phyloP scores from a whole-genome alignment of 371 early-diverging fungal genomes.

The Mortierella sp. region DNA sequence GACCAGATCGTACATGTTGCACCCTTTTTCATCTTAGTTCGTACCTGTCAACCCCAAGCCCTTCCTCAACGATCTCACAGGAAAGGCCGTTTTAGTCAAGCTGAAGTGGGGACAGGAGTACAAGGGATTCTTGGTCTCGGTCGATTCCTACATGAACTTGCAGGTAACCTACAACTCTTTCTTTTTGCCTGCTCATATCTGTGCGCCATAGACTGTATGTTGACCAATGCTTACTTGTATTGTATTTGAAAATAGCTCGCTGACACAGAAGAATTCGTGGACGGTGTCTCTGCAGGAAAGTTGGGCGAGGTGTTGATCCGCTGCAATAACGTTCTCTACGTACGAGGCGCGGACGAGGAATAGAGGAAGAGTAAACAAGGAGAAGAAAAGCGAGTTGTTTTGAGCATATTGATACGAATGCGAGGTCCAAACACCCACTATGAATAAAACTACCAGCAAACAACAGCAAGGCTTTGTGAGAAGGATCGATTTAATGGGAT shows the following conservation, averaged over 20 bases:
- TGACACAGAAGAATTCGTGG: slow-evolving; percentile 95
- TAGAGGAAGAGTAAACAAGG: slow-evolving; percentile 21
- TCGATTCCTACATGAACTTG: slow-evolving; percentile 98
- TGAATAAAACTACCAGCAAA: not conserved
- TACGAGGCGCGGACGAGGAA: slow-evolving; percentile 81
- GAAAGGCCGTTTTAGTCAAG: slow-evolving; percentile 92
- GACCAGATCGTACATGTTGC: not conserved
- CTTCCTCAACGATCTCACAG: slow-evolving; percentile 92
- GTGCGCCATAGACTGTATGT: not conserved
- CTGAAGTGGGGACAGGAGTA: slow-evolving; percentile 99
- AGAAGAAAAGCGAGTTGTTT: not conserved
- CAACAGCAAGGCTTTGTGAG: not conserved
- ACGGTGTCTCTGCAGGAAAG: slow-evolving; percentile 90
- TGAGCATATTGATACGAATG: not conserved
- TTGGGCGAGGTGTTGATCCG: slow-evolving; percentile 96
- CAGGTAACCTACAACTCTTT: slow-evolving; percentile 70
- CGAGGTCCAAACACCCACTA: not conserved
- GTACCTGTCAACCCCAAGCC: slow-evolving; percentile 98
- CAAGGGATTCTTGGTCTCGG: slow-evolving; percentile 91
- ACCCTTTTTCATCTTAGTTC: slow-evolving; percentile 68
- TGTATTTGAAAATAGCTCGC: slow-evolving; percentile 72
- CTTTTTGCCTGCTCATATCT: not conserved
- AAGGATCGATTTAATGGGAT: not conserved
- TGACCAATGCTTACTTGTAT: not conserved
- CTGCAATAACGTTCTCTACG: slow-evolving; percentile 92